phyloP scores from a whole-genome alignment of 495 filamentous ascomycete genomes.

The Daldinia vernicosa region DNA sequence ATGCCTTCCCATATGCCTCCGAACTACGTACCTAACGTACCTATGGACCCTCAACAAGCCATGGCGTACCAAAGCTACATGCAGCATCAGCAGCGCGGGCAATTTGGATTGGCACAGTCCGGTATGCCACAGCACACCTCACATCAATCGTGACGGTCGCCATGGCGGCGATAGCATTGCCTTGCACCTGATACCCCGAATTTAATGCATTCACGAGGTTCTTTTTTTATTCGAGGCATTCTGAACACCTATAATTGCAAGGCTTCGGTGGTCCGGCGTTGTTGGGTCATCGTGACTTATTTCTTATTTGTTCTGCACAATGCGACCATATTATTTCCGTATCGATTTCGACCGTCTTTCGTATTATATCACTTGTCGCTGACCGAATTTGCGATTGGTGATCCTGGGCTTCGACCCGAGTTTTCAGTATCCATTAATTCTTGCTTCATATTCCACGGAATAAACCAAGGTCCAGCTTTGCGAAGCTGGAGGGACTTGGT shows the following conservation, averaged over 20 bases:
- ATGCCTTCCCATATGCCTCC: constrained; percentile 63
- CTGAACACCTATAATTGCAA: constrained; percentile 47
- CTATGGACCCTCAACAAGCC: constrained; percentile 64
- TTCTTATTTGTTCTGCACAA: constrained; percentile 30
- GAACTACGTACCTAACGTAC: constrained; percentile 61
- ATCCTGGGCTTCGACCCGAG: constrained; percentile 17
- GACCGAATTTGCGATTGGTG: constrained; percentile 15
- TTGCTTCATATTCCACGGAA: constrained; percentile 19
- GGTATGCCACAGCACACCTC: constrained; percentile 65
- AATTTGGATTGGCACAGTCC: constrained; percentile 62
- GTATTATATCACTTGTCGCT: constrained; percentile 35
- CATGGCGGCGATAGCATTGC: constrained; percentile 46
- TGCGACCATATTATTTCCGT: constrained; percentile 39
- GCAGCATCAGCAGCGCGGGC: constrained; percentile 62
- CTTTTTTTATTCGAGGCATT: constrained; percentile 50
- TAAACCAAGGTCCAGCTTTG: constrained; percentile 1
- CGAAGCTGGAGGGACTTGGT: constrained; percentile 6
- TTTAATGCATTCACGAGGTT: constrained; percentile 61
- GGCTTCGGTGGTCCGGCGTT: constrained; percentile 49
- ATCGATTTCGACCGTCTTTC: constrained; percentile 41
- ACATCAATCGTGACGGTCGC: constrained; percentile 51
- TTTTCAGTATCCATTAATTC: constrained; percentile 28
- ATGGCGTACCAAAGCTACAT: constrained; percentile 71
- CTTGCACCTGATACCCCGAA: constrained; percentile 59
- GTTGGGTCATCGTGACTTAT: constrained; percentile 47